phyloP scores from a whole-genome alignment of 2,329 filamentous ascomycete genomes.

The Penicillium sp. region DNA sequence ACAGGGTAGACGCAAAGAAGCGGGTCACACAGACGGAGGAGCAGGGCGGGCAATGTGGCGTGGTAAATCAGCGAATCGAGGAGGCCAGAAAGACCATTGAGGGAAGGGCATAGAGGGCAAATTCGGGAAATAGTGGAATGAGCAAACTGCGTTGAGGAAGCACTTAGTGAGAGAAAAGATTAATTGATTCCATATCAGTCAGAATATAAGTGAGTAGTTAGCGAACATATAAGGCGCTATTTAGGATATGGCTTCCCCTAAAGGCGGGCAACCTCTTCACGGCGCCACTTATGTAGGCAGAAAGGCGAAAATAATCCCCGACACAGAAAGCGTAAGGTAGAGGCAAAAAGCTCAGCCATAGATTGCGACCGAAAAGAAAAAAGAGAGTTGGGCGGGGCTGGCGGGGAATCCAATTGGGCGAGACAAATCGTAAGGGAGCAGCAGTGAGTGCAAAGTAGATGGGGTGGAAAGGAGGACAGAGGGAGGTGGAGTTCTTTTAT shows the following conservation, averaged over 20 bases:
- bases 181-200: not conserved
- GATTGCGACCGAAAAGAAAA: not conserved
- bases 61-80: slow-evolving; percentile 1
- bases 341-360: not conserved
- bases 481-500: not conserved
- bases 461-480: not conserved
- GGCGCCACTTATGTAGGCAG: not conserved
- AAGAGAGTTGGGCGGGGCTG: not conserved
- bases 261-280: not conserved
- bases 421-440: not conserved
- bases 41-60: not conserved
- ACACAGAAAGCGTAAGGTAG: no score
- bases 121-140: not conserved
- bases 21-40: not conserved
- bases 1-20: not conserved
- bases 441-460: not conserved
- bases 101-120: not conserved
- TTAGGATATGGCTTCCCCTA: not conserved
- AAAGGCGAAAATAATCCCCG: slow-evolving; percentile 1
- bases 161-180: not conserved
- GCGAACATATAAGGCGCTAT: not conserved
- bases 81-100: not conserved
- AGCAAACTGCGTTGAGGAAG: not conserved
- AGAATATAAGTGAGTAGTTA: not conserved
- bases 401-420: not conserved